Conservation (phyloP, 192 early-diverging fungal genomes). For the Podila clonocystis region DNA sequence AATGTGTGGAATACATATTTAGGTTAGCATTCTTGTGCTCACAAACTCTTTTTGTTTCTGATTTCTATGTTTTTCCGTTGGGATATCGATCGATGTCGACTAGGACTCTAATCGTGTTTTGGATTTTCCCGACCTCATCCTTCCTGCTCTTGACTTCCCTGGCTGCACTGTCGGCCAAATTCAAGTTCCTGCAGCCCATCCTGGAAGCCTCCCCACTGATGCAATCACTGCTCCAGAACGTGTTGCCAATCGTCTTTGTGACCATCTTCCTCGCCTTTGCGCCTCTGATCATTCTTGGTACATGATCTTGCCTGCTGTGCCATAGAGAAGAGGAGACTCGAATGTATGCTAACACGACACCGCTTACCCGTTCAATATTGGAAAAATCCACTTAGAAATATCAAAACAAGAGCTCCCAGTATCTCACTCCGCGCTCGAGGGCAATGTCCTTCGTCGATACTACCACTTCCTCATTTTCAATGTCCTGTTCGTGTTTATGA, state of each 20-base stretch:
- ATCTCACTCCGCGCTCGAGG: conserved; percentile 67
- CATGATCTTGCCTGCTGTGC: neutral
- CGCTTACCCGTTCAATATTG: neutral
- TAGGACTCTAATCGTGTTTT: conserved; percentile 70
- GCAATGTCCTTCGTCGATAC: conserved; percentile 62
- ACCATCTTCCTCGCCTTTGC: conserved; percentile 62
- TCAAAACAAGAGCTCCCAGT: conserved; percentile 66
- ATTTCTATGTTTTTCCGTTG: neutral
- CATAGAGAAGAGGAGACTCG: neutral
- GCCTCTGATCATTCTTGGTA: conserved; percentile 67
- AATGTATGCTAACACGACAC: too few species aligned
- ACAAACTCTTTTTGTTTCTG: neutral
- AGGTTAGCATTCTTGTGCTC: too few species aligned
- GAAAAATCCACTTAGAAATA: conserved; percentile 50
- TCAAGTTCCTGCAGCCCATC: conserved; percentile 59
- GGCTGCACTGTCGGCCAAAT: conserved; percentile 56
- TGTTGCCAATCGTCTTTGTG: conserved; percentile 67
- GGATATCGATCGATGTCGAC: neutral
- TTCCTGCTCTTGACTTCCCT: conserved; percentile 66
- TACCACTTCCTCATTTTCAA: conserved; percentile 73
- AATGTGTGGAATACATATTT: too few species aligned
- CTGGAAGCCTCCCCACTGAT: conserved; percentile 53
- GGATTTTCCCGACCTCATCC: conserved; percentile 70
- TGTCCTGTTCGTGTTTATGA: conserved; percentile 67
- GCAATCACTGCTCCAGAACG: conserved; percentile 59